These are phyloP conservation scores for Heliamphora exappendiculata DNA, from an alignment of 148 eudicot genomes.

Conservation along the genomic window DNA sequence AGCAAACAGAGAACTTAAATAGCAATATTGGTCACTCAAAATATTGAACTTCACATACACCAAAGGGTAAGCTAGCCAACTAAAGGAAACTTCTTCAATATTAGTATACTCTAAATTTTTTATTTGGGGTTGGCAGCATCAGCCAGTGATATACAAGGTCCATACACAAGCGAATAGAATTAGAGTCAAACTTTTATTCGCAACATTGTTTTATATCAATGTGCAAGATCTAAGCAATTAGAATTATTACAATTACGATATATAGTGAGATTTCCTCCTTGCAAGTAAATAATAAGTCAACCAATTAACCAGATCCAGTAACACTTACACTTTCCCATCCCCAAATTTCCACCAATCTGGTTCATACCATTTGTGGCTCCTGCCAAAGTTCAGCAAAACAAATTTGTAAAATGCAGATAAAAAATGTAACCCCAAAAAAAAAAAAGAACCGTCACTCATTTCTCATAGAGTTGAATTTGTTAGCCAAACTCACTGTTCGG, in stretches of 20 bases:
- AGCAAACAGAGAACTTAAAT: too few species aligned
- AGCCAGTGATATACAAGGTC: neutral
- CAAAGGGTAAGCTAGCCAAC: neutral
- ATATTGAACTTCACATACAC: neutral
- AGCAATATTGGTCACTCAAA: neutral
- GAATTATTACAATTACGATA: neutral
- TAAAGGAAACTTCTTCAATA: neutral
- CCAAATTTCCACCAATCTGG: slow-evolving; percentile 99
- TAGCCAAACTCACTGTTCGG: slow-evolving; percentile 58
- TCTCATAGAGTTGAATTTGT: neutral
- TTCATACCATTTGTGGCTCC: slow-evolving; percentile 84
- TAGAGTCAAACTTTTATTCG: neutral
- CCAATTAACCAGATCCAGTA: slow-evolving; percentile 2
- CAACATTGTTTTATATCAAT: neutral
- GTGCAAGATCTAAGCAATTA: neutral
- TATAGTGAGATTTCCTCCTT: neutral
- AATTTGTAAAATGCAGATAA: neutral
- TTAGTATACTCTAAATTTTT: neutral
- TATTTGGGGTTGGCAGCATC: neutral
- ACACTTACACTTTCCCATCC: slow-evolving; percentile 75
- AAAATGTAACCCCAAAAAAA: too few species aligned
- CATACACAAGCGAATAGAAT: neutral
- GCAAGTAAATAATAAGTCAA: neutral
- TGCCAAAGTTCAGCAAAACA: slow-evolving; percentile 25
- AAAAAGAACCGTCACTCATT: neutral